Evolutionary conservation across 805 yeast genomes (phyloP).

Genomic region (Schwanniomyces yamadae): DNA sequence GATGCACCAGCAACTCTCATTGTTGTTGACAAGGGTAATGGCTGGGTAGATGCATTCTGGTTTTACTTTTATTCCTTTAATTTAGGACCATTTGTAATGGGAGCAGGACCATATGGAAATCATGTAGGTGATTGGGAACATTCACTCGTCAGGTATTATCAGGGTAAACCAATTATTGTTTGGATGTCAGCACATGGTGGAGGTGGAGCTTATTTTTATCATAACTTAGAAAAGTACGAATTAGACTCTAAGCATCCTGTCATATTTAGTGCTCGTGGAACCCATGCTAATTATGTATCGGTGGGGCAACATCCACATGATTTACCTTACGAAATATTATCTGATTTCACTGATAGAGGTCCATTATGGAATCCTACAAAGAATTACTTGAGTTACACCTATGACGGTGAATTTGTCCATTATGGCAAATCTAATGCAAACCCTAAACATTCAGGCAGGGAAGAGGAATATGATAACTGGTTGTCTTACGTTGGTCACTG

Average conservation of each 20-base stretch:
- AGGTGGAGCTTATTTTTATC: constrained; percentile 82
- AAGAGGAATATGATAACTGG: constrained; percentile 66
- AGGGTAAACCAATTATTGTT: constrained; percentile 75
- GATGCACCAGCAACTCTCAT: constrained; percentile 80
- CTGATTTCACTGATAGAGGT: constrained; percentile 94
- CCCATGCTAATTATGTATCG: constrained; percentile 96
- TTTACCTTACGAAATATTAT: constrained; percentile 83
- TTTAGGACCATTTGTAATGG: constrained; percentile 96
- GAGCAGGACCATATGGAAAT: constrained; percentile 94
- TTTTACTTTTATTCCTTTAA: constrained; percentile 93
- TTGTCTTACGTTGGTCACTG: constrained; percentile 77
- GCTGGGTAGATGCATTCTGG: constrained; percentile 96
- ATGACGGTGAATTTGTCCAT: constrained; percentile 55
- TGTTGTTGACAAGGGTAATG: constrained; percentile 90
- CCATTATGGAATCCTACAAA: constrained; percentile 91
- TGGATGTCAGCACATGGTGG: constrained; percentile 99
- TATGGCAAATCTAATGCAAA: constrained; percentile 42
- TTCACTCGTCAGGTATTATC: constrained; percentile 76
- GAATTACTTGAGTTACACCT: constrained; percentile 80
- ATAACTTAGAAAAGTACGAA: constrained; percentile 67
- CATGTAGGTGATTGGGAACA: constrained; percentile 99
- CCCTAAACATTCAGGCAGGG: constrained; percentile 52
- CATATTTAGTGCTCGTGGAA: constrained; percentile 88
- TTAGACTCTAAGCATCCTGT: constrained; percentile 55
- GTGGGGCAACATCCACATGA: constrained; percentile 96